Conservation (phyloP, 1,139 yeast species). For the Nakaseomyces sp. region DNA sequence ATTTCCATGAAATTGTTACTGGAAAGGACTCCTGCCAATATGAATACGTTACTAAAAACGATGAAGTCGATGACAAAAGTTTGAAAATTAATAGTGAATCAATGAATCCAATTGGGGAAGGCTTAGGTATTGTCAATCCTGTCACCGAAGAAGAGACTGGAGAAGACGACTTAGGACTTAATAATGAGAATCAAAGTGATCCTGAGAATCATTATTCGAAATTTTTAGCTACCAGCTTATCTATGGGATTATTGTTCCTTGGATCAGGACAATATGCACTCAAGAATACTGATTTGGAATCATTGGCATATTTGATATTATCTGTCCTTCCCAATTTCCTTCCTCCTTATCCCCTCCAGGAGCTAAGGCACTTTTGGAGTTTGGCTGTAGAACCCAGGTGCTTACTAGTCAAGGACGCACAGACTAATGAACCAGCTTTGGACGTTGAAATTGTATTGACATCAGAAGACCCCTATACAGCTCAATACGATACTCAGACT, state of each 20-base stretch:
- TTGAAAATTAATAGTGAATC: not conserved
- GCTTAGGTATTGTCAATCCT: conserved; percentile 1
- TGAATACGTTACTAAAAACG: not conserved
- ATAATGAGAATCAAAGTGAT: conserved; percentile 13
- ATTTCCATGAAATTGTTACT: conserved; percentile 44
- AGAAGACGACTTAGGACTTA: conserved; percentile 5
- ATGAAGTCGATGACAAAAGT: not conserved
- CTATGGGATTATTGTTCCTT: conserved; percentile 77
- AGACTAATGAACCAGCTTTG: conserved; percentile 43
- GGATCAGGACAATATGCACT: conserved; percentile 93
- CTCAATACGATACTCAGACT: conserved; percentile 32
- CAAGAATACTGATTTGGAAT: conserved; percentile 36
- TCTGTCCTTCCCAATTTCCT: conserved; percentile 68
- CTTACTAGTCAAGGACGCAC: conserved; percentile 62
- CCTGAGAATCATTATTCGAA: conserved; percentile 47
- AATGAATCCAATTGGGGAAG: not conserved
- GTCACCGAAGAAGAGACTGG: conserved; percentile 6
- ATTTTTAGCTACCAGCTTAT: conserved; percentile 71
- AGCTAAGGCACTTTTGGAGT: conserved; percentile 87
- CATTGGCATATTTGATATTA: conserved; percentile 45
- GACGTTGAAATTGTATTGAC: conserved; percentile 35
- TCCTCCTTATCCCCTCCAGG: conserved; percentile 78
- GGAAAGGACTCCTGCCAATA: conserved; percentile 27
- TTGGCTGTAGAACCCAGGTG: conserved; percentile 77
- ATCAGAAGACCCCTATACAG: conserved; percentile 39